Conservation (phyloP, 768 basidiomycete species). For the Saitozyma podzolica region DNA sequence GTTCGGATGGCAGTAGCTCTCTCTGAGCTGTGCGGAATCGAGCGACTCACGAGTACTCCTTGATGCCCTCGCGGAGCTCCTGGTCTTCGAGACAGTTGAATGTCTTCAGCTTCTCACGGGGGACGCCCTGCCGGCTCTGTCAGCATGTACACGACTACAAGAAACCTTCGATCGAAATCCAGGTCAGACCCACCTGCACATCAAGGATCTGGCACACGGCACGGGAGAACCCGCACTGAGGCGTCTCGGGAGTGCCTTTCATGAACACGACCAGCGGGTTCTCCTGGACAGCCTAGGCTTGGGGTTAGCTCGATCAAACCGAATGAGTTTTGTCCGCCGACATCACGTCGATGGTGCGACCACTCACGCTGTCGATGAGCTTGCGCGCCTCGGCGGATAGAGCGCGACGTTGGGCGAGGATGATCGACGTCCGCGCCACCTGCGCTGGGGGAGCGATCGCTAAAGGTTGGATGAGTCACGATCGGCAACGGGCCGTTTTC, state of each 20-base stretch:
- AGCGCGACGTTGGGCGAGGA: conserved; percentile 35
- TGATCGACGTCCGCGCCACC: conserved; percentile 32
- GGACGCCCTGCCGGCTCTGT: conserved; percentile 65
- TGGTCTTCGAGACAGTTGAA: conserved; percentile 86
- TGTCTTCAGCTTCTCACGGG: conserved; percentile 75
- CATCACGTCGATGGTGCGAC: not conserved
- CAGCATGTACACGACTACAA: conserved; percentile 41
- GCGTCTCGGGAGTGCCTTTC: conserved; percentile 86
- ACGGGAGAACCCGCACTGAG: conserved; percentile 94
- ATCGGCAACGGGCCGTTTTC: not conserved
- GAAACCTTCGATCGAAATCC: not conserved
- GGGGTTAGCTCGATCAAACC: not conserved
- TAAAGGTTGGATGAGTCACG: conserved; percentile 22
- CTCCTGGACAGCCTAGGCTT: conserved; percentile 62
- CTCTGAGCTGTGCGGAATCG: not conserved
- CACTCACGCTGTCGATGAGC: conserved; percentile 49
- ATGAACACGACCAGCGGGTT: conserved; percentile 93
- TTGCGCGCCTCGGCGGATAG: conserved; percentile 48
- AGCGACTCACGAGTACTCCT: conserved; percentile 87
- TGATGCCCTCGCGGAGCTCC: conserved; percentile 81
- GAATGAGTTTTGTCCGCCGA: not conserved
- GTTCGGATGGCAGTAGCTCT: not conserved
- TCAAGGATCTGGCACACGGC: conserved; percentile 89
- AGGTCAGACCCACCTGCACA: conserved; percentile 48
- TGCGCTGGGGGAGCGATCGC: conserved; percentile 45